These are phyloP conservation scores for Tetratostichococcus sp. DNA, from an alignment of 139 green algal genomes.

Conservation along the genomic window DNA sequence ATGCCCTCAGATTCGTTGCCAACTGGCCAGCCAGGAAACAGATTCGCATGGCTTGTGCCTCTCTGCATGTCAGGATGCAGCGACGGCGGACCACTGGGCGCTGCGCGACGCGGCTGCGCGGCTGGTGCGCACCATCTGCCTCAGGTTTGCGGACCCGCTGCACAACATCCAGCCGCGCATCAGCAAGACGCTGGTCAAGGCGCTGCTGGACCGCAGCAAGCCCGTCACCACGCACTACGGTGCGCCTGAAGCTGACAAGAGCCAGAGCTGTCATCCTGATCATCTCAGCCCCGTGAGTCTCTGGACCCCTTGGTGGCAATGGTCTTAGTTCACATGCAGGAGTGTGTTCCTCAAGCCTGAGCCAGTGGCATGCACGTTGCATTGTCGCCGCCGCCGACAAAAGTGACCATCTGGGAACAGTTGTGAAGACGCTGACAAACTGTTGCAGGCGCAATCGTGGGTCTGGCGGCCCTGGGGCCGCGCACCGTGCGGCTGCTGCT, in stretches of 20 bases:
- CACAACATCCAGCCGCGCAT: constrained; percentile 59
- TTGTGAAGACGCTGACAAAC: no score
- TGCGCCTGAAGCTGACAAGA: constrained; percentile 3
- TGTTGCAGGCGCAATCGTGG: constrained; percentile 45
- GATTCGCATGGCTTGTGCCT: no score
- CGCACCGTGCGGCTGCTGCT: constrained; percentile 56
- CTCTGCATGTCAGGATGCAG: background rate
- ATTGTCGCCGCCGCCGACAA: no score
- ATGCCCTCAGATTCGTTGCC: no score
- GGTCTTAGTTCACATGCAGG: no score
- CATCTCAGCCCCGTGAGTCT: no score
- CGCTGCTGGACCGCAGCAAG: constrained; percentile 44
- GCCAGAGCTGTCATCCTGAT: no score
- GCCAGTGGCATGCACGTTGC: no score
- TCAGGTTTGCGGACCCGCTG: constrained; percentile 50
- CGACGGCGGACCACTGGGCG: constrained; percentile 29
- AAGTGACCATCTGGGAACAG: no score
- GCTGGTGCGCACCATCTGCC: constrained; percentile 51
- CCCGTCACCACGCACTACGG: constrained; percentile 63
- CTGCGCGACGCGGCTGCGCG: constrained; percentile 51
- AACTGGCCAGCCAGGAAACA: no score
- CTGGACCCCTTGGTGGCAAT: no score
- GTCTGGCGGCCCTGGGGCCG: constrained; percentile 62
- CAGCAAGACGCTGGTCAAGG: constrained; percentile 37
- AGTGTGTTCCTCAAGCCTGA: no score